These are phyloP conservation scores for Ricinus communis DNA, from an alignment of 345 rosid species.

Conservation along the genomic window DNA sequence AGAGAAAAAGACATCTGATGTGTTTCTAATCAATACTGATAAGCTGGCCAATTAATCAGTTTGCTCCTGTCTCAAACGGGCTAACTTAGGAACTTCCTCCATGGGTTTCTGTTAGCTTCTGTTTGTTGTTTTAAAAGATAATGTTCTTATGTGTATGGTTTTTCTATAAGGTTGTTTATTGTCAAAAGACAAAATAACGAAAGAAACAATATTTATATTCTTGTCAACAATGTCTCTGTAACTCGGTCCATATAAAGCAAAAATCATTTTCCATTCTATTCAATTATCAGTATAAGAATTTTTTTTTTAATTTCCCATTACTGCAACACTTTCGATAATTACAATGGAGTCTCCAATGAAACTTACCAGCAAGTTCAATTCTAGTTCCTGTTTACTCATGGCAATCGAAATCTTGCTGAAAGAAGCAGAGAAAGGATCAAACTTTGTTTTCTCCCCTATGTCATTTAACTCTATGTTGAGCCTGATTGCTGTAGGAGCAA, in stretches of 20 bases:
- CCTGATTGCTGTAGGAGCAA: constrained; percentile 22
- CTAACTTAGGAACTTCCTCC: neutral
- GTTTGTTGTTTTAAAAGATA: neutral
- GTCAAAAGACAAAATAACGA: too few relatives aligned
- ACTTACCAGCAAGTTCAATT: neutral
- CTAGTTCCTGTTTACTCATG: constrained; percentile 5
- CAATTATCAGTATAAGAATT: too few relatives aligned
- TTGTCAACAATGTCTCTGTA: too few relatives aligned
- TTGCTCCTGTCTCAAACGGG: neutral
- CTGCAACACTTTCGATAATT: neutral
- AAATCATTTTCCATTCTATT: too few relatives aligned
- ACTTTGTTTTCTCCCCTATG: constrained; percentile 23
- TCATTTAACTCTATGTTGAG: constrained; percentile 22
- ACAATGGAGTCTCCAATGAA: constrained; percentile 1
- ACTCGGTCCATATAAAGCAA: too few relatives aligned
- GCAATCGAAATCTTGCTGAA: constrained; percentile 7
- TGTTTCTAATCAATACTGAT: too few relatives aligned
- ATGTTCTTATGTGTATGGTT: neutral
- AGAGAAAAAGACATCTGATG: neutral
- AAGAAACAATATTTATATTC: too few relatives aligned
- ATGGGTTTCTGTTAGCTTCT: neutral
- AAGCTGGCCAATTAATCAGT: neutral
- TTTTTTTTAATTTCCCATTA: too few relatives aligned
- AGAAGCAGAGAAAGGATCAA: constrained; percentile 15
- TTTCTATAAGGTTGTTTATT: too few relatives aligned